A percentile compares a stretch with the other conserved stretches of the same genome.
Conservation (phyloP, 306 rosid genomes). For the Sicyos edulis region DNA sequence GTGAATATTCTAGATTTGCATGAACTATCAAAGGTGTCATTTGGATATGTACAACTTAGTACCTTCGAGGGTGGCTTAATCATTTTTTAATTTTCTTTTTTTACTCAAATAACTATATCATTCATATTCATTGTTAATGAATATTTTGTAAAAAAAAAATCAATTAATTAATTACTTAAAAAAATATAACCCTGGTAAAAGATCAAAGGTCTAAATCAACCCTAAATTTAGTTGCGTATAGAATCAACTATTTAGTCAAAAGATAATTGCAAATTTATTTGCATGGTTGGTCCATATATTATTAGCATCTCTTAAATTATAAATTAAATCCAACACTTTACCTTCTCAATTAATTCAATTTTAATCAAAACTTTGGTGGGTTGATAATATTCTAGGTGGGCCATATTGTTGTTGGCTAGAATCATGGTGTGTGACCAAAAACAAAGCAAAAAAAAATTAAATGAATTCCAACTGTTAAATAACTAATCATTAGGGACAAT, state of each 20-base stretch:
- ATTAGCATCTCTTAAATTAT: too few relatives aligned
- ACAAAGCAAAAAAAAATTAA: neutral
- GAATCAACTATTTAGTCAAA: too few relatives aligned
- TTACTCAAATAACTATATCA: neutral
- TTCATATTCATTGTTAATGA: neutral
- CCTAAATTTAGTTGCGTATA: too few relatives aligned
- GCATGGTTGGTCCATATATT: too few relatives aligned
- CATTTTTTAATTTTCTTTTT: neutral
- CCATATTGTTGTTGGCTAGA: conserved; percentile 6
- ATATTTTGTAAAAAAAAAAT: too few relatives aligned
- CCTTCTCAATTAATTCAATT: neutral
- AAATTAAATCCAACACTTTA: too few relatives aligned
- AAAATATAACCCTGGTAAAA: too few relatives aligned
- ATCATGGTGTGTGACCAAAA: conserved; percentile 11
- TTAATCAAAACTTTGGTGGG: neutral
- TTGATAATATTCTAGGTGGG: neutral
- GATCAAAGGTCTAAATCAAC: too few relatives aligned
- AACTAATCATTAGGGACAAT: conserved; percentile 16
- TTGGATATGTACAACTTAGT: neutral
- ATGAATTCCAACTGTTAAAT: neutral
- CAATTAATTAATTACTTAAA: too few relatives aligned
- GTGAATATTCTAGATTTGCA: neutral
- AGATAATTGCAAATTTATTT: too few relatives aligned
- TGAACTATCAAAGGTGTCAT: neutral
- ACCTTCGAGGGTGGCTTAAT: neutral